Evolutionary conservation across 495 filamentous ascomycete genomes (phyloP).

Genomic region (Zalerion maritima): DNA sequence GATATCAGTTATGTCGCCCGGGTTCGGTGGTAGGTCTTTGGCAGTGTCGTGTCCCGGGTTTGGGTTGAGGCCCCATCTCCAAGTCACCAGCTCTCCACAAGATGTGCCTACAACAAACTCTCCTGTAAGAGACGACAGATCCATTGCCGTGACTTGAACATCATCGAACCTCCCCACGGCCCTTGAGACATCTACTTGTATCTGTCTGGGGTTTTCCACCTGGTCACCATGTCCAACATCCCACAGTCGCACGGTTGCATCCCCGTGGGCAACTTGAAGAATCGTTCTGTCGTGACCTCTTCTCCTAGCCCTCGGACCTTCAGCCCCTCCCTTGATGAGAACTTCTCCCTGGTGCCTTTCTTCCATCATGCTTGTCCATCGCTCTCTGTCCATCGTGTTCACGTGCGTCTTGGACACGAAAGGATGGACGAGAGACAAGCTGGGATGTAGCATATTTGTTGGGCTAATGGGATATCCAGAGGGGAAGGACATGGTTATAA

Average conservation of each 20-base stretch:
- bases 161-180: slow-evolving; percentile 72
- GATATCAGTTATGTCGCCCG: slow-evolving; percentile 56
- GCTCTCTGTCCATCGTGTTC: slow-evolving; percentile 52
- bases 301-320: slow-evolving; percentile 48
- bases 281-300: slow-evolving; percentile 70
- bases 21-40: slow-evolving; percentile 38
- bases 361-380: slow-evolving; percentile 83
- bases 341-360: slow-evolving; percentile 55
- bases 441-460: slow-evolving; percentile 79
- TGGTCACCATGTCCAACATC: slow-evolving; percentile 83
- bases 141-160: slow-evolving; percentile 59
- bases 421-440: slow-evolving; percentile 71
- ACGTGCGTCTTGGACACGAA: slow-evolving; percentile 59
- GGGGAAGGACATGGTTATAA: slow-evolving; percentile 80
- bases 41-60: slow-evolving; percentile 37
- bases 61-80: slow-evolving; percentile 71
- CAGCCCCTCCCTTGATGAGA: slow-evolving; percentile 62
- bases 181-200: slow-evolving; percentile 75
- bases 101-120: slow-evolving; percentile 74
- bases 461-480: slow-evolving; percentile 80
- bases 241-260: slow-evolving; percentile 79
- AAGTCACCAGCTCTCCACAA: slow-evolving; percentile 73
- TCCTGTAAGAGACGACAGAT: slow-evolving; percentile 58
- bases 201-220: slow-evolving; percentile 66
- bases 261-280: slow-evolving; percentile 67